A percentile compares a stretch with the other conserved stretches of the same genome.
phyloP scores from a whole-genome alignment of 805 yeast genomes.

The Schizosaccharomyces pombe region DNA sequence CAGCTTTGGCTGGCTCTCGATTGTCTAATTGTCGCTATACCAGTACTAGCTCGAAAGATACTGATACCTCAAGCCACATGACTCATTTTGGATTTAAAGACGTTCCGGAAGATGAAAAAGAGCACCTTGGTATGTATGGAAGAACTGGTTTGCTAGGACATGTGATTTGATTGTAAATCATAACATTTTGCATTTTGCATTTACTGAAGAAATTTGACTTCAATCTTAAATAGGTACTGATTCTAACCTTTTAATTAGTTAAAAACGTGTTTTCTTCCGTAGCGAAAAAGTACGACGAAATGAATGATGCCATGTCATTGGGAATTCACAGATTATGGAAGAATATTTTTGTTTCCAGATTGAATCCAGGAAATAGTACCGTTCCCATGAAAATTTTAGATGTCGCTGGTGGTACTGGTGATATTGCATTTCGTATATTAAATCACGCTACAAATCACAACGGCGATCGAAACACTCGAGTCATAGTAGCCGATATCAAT shows the following conservation, averaged over 20 bases:
- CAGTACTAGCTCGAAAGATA: too few species aligned
- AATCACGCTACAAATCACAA: conserved; percentile 69
- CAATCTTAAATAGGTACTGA: conserved; percentile 6
- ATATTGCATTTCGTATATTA: conserved; percentile 81
- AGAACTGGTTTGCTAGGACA: conserved; percentile 5
- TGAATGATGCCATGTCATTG: conserved; percentile 95
- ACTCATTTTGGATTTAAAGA: conserved; percentile 87
- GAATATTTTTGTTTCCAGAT: conserved; percentile 58
- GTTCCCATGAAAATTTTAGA: conserved; percentile 68
- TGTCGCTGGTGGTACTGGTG: conserved; percentile 98
- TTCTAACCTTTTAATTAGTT: conserved; percentile 14
- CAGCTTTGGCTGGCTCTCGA: too few species aligned
- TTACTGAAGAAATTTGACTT: not conserved
- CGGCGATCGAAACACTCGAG: conserved; percentile 50
- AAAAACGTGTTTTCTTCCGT: conserved; percentile 82
- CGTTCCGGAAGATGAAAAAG: conserved; percentile 59
- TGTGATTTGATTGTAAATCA: not conserved
- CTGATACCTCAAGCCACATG: too few species aligned
- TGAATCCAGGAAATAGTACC: conserved; percentile 86
- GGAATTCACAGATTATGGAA: conserved; percentile 94
- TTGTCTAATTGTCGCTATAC: too few species aligned
- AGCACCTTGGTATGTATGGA: conserved; percentile 24
- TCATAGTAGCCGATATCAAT: conserved; percentile 87
- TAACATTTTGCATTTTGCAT: not conserved
- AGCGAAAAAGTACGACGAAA: conserved; percentile 78